Percentiles rank a stretch among this genome's conserved stretches.
phyloP scores from a whole-genome alignment of 345 rosid genomes.

The Eucalyptus rudis region DNA sequence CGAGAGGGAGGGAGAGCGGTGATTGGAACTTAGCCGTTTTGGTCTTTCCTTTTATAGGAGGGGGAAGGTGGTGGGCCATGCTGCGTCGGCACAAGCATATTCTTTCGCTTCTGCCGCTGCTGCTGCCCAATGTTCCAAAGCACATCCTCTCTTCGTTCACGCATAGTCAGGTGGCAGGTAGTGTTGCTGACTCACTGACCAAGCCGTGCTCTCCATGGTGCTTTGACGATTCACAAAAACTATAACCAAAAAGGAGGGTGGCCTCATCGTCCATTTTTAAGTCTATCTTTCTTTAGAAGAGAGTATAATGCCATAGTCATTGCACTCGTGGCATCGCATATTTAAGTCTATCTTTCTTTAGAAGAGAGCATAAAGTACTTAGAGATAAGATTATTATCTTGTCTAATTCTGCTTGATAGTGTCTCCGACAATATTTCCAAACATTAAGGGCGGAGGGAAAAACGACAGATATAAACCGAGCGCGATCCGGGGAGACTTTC shows the following conservation, averaged over 20 bases:
- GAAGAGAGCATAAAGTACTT: neutral
- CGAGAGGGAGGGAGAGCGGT: neutral
- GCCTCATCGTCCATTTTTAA: neutral
- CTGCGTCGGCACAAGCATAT: neutral
- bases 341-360: neutral
- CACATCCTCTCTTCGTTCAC: neutral
- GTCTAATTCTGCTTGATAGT: neutral
- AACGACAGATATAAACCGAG: neutral
- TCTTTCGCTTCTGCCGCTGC: neutral
- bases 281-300: too few relatives aligned
- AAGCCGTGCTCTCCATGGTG: neutral
- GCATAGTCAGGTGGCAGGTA: neutral
- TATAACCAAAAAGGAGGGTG: neutral
- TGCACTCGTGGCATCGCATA: neutral
- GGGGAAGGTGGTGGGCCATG: neutral
- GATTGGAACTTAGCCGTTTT: neutral
- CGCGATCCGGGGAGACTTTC: neutral
- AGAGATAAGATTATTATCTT: neutral
- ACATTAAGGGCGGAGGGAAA: neutral
- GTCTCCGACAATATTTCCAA: neutral
- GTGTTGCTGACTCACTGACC: neutral
- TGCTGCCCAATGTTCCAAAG: neutral
- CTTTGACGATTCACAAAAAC: neutral
- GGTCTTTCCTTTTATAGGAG: neutral
- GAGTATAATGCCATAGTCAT: neutral